Evolutionary conservation across 2,329 filamentous ascomycete species (phyloP).

Genomic region (Penicillium fuscoglaucum): DNA sequence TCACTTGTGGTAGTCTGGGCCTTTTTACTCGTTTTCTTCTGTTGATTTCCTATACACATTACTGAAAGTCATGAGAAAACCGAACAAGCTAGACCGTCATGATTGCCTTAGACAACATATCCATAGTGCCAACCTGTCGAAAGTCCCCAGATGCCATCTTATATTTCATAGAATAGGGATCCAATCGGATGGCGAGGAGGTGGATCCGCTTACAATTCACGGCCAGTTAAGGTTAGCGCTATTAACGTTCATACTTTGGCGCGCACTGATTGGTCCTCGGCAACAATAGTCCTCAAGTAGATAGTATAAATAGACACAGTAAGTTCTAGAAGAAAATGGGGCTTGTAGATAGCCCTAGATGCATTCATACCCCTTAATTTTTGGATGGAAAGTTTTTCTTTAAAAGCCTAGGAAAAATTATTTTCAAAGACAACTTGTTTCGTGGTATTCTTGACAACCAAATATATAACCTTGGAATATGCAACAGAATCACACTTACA

Average conservation of each 20-base stretch:
- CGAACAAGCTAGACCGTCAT: no score
- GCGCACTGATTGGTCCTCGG: neutral
- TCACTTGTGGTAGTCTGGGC: no score
- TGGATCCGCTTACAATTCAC: neutral
- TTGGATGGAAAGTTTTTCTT: neutral
- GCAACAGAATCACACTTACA: neutral
- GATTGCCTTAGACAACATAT: no score
- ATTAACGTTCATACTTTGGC: neutral
- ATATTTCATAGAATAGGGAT: neutral
- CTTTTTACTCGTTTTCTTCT: no score
- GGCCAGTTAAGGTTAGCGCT: neutral
- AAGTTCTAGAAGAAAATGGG: slow-evolving; percentile 1
- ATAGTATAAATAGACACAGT: slow-evolving; percentile 3
- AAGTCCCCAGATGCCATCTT: neutral
- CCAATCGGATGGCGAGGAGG: neutral
- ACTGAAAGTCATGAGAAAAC: no score
- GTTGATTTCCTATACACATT: no score
- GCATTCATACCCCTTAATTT: neutral
- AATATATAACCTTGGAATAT: slow-evolving; percentile 3
- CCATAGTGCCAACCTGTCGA: no score
- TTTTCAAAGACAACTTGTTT: neutral
- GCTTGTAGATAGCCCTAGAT: neutral
- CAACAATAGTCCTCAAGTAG: neutral
- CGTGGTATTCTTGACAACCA: neutral
- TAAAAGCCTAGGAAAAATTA: neutral